These are phyloP conservation scores for Papilionanthe hybrid DNA, from an alignment of 116 monocot species.

Conservation along the genomic window DNA sequence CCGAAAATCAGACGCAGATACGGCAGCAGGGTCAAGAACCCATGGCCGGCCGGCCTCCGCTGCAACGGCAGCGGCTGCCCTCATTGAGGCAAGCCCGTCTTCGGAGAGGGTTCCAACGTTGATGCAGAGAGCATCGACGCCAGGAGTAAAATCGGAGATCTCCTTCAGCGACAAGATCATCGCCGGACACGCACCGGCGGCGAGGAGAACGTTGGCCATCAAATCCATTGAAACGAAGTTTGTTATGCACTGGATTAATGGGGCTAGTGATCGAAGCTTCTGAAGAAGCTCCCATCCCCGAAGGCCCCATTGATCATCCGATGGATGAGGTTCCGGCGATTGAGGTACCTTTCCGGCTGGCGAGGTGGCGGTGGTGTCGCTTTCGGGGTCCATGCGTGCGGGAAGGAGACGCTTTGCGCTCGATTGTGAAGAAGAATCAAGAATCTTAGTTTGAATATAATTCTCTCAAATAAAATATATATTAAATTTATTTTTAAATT, in stretches of 20 bases:
- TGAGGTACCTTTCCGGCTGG: not conserved
- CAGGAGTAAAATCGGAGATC: constrained; percentile 60
- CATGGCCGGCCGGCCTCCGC: constrained; percentile 35
- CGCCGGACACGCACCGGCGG: constrained; percentile 78
- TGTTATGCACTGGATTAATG: constrained; percentile 86
- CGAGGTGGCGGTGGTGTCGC: not conserved
- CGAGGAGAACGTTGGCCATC: constrained; percentile 70
- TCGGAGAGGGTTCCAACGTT: constrained; percentile 72
- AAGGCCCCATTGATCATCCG: constrained; percentile 24
- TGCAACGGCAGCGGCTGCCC: constrained; percentile 47
- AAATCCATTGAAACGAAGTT: constrained; percentile 94
- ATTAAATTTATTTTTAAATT: too few species aligned
- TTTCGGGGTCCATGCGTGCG: not conserved
- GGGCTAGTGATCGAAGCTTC: constrained; percentile 38
- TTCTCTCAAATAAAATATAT: too few species aligned
- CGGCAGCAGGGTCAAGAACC: constrained; percentile 90
- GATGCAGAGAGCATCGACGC: constrained; percentile 44
- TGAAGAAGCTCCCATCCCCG: constrained; percentile 48
- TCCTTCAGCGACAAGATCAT: constrained; percentile 68
- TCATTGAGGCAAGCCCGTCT: constrained; percentile 69
- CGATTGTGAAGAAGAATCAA: too few species aligned
- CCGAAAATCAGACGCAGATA: constrained; percentile 56
- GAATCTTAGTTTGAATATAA: too few species aligned
- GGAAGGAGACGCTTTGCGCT: not conserved
- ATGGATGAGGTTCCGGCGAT: not conserved